Base-by-base conservation (phyloP, 306 rosid species). In the Cicer bijugum region DNA sequence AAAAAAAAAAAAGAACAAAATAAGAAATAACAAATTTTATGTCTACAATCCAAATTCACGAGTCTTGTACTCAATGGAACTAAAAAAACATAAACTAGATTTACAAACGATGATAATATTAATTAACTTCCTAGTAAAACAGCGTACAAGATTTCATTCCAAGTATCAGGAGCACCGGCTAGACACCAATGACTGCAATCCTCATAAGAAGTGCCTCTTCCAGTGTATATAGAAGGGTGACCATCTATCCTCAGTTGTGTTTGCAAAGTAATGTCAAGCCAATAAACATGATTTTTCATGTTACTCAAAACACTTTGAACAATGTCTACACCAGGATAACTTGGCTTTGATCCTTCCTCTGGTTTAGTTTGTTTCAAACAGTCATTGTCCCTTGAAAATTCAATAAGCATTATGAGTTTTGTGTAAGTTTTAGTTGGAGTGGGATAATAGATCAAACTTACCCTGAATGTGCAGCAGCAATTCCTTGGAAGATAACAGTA, bases 141-240 rank as follows among this genome's bases (percentile, higher is more conserved):
- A 28, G 90, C 86, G 63, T 79, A 83, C 3, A 91, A 46, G 20
- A 91, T 74, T 58, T 85, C 86, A 78, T 91, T 91, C 92, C 97
- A 91, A 57, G 82, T 19, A 81, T 89, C 97, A 37, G 93, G 97
- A 77, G 79, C 89, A 56, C 97, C 91, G 19, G 92, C 82, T 1
- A 88, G 83, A 74, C 97, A 91, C 93, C 97, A 89, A 64, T 89
- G 96, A 48, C 89, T 86, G 53, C 97, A 91, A 17, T 91, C 97
- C 7, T 50, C 71, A 61, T 23, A 69, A 38, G 74, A 61, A 45
- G 67, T n/a, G 35, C 83, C 88, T 45, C 37, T 9, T 9, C 88
- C 86, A 2, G 90, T 65, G 68, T 86, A 91, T 43, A 82, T 72
- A 10, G 96, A 89, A 77, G 93, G 97, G 53, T 89, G 96, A 0